Evolutionary conservation across 2,329 filamentous ascomycete genomes (phyloP), one percentile per base, ranked within the genome.

Genomic region (Cladosporium sp.): DNA sequence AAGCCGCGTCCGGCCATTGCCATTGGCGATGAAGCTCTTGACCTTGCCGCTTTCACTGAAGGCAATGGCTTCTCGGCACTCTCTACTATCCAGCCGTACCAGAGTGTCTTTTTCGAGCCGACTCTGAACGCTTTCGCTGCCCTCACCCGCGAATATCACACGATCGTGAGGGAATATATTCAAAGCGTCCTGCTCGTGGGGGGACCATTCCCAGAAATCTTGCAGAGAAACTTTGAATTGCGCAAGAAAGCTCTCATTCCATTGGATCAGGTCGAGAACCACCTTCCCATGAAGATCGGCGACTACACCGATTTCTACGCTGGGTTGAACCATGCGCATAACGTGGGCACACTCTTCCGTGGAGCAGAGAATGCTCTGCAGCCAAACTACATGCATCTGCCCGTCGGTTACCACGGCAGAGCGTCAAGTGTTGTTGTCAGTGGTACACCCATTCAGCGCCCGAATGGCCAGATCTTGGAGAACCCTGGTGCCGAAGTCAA

Each of bases 291-390:
- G 86, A 82, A 84, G 64, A 92, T 94, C 71, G 89, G 90, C 29
- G 91, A 94, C 76, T 59, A 53, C 35, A 92, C 91, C 1, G 91
- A 95, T 77, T 95, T 95, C 80, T 95, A 92, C 74, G 91, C 89
- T 11, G 91, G 91, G 16, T 80, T 89, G 69, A 89, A 93, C 75
- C 91, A 95, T 78, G 91, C 91, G 21, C 89, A 87, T 79, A 89
- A 89, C 66, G 84, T 89, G 18, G 91, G 90, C 4, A 82, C 84
- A 12, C 83, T 94, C 67, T 92, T 94, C 79, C 86, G 91, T 52
- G 91, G 90, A 0, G 84, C 88, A 0, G 82, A 86, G 50, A 89
- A 91, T 71, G 91, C 91, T 0, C 81, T 95, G 28, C 89, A 93
- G 76, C 89, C 90, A 31, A 95, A 94, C 76, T 96, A 95, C 77